Conservation (phyloP, 306 rosid genomes). For the Lathyrus sativus region DNA sequence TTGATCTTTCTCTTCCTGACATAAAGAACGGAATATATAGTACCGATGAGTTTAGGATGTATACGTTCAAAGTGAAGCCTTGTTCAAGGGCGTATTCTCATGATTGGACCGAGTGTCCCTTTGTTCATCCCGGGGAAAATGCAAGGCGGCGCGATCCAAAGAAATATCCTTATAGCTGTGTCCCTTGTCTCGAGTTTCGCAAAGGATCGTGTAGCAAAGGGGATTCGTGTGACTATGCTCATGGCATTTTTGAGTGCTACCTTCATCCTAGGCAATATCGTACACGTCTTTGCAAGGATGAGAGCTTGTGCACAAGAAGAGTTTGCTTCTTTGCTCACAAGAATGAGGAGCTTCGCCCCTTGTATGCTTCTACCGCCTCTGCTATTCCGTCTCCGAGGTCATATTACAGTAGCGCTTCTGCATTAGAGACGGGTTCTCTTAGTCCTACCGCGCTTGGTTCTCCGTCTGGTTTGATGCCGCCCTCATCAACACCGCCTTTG, state of each 20-base stretch:
- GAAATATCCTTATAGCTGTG: conserved; percentile 82
- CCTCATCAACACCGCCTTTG: conserved; percentile 62
- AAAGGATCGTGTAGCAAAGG: conserved; percentile 78
- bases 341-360: conserved; percentile 81
- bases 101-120: conserved; percentile 96
- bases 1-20: conserved; percentile 86
- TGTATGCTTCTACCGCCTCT: conserved; percentile 87
- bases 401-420: conserved; percentile 42
- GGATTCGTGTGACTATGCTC: conserved; percentile 85
- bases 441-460: conserved; percentile 59
- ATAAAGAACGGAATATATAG: conserved; percentile 79
- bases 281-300: conserved; percentile 93
- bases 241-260: conserved; percentile 95
- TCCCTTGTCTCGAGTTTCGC: conserved; percentile 84
- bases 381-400: conserved; percentile 83
- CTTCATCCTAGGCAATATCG: conserved; percentile 95
- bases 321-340: conserved; percentile 93
- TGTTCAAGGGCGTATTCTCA: conserved; percentile 95
- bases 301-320: conserved; percentile 66
- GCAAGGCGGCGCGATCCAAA: conserved; percentile 90
- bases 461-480: conserved; percentile 55
- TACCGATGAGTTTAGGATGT: conserved; percentile 92
- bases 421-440: conserved; percentile 60
- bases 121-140: conserved; percentile 90
- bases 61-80: conserved; percentile 84